Conservation (phyloP, 257 asterid species). For the Rauvolfia tetraphylla region DNA sequence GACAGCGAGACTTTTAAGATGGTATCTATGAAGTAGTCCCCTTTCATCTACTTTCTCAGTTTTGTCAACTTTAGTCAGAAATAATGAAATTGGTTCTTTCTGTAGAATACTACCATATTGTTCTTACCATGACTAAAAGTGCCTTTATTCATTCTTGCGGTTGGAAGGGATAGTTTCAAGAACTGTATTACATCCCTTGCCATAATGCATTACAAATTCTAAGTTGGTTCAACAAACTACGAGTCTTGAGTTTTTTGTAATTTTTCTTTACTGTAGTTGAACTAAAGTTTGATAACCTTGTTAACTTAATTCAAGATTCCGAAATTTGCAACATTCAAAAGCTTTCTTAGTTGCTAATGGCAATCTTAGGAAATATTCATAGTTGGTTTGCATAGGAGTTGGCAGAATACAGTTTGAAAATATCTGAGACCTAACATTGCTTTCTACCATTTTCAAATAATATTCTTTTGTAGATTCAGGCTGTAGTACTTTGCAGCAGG, state of each 20-base stretch:
- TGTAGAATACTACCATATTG: background rate
- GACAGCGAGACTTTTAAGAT: no score
- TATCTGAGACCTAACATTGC: background rate
- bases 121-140: no score
- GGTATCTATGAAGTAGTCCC: background rate
- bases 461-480: background rate
- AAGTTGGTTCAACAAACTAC: background rate
- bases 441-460: background rate
- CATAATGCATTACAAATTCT: no score
- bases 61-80: no score
- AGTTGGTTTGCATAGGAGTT: background rate
- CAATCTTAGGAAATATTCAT: background rate
- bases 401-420: background rate
- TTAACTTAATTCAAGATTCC: background rate
- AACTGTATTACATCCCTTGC: no score
- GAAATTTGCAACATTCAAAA: background rate
- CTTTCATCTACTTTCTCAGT: no score
- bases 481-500: background rate
- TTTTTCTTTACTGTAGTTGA: background rate
- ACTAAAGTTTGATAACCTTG: background rate
- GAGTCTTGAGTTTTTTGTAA: no score
- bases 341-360: background rate
- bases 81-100: no score
- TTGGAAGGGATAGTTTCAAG: no score
- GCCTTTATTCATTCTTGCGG: no score